Base-by-base conservation (phyloP, 2,329 filamentous ascomycete genomes). In the Colletotrichum tamarilloi region DNA sequence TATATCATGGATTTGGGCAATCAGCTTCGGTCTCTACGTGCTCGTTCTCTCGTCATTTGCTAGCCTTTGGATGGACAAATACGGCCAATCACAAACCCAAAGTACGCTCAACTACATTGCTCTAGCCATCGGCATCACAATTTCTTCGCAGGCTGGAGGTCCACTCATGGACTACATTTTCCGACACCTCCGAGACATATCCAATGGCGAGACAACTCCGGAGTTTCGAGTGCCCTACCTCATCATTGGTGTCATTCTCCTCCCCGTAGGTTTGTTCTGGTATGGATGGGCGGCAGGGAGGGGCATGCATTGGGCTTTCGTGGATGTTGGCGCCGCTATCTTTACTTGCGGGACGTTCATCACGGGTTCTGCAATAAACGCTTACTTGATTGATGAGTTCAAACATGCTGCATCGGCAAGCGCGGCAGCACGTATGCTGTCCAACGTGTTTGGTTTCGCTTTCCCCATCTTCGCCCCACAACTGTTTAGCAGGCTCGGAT, bases 201-300 rank as follows among this genome's bases (percentile, higher is more conserved):
- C 24, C 0, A 28, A 42, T 1, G 63, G 64, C n/a, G 24, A 6
- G 5, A 38, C 75, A 22, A 79, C 77, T 5, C 87, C 87, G 0
- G 87, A 89, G 75, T 87, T 84, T 75, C 83, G 87, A 5, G 79
- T 87, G 0, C 89, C 88, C 0, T 85, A 87, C 2, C 88, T 92
- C 88, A 82, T 87, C 4, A 80, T 85, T 12, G 88, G 87, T 4
- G 87, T 87, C 4, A 60, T 87, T 2, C 69, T 89, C 19, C 85
- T 92, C 2, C 90, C 90, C 0, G 78, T 85, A 0, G 86, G 88
- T 0, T 82, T 92, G 0, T 86, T 91, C 74, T 85, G 87, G 78
- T 92, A 91, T 77, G 90, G 90, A 52, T 92, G 90, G 90, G 82
- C 85, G 2, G 86, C 88, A 0, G 82, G 90, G 32, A 83, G 85